Base-by-base conservation (phyloP, 192 early-diverging fungal genomes). In the Podila verticillata region DNA sequence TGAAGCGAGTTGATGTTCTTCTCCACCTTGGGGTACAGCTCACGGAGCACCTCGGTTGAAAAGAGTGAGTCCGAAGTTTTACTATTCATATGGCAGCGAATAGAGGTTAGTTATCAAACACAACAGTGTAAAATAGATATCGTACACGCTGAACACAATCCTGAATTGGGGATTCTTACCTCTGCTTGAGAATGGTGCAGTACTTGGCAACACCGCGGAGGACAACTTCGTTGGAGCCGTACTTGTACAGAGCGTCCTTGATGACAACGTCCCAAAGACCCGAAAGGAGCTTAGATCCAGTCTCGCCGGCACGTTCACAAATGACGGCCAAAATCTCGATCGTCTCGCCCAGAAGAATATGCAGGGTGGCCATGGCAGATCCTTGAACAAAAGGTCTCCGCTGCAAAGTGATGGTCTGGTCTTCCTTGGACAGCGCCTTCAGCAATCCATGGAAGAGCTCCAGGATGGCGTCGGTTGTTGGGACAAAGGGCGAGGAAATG, bases 1-100 rank as follows among this genome's bases (percentile, higher is more conserved):
- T 88, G 75, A 39, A 87, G 74, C 13, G 89, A 91, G 34, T 86
- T 89, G 48, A 96, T 66, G 66, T 93, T 91, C 31, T 58, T 59
- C 51, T 87, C 83, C 22, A 95, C 51, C n/a, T 83, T 44, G 4
- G 82, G 79, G 51, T 90, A 84, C 9, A 92, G 71, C 24, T 61
- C 73, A 9, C 84, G 67, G n/a, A 94, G 80, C 35, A 49, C 31
- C 6, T 85, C 84, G 8, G 70, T 49, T 9, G 61, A 59, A 59
- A 93, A 88, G 1, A 70, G 47, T 3, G 72, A 49, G 36, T 44
- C 36, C 22, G 72, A 58, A 17, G 59, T n/a, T 32, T 81, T 75
- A 65, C 75, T 74, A 63, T 39, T 29, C 36, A 20, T 15, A 8
- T 48, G 7, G 24, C 7, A 70, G n/a, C 28, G 34, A 57, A 31